Conservation (phyloP, 2,329 filamentous ascomycete genomes). For the Colletotrichum neosansevieriae region DNA sequence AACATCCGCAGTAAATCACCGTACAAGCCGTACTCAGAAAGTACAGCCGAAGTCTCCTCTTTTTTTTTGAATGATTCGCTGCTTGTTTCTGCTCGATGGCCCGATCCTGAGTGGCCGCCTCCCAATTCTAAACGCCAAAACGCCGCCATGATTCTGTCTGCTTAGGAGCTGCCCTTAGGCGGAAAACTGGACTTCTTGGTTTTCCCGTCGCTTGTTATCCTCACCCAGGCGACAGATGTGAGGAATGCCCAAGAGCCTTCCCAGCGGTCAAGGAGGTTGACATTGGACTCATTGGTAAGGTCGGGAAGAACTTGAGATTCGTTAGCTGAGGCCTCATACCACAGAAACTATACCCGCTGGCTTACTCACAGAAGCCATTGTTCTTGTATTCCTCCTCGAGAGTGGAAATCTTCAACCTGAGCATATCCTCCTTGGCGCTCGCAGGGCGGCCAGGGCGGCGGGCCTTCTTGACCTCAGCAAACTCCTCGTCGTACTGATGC, state of each 20-base stretch:
- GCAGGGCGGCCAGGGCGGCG: conserved; percentile 84
- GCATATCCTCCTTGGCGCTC: conserved; percentile 79
- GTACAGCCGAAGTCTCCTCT: conserved; percentile 8
- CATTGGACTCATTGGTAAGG: conserved; percentile 74
- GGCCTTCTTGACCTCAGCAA: conserved; percentile 72
- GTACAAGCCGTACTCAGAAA: conserved; percentile 18
- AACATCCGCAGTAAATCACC: conserved; percentile 8
- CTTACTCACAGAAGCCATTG: conserved; percentile 77
- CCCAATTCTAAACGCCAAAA: conserved; percentile 32
- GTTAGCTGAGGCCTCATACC: neutral
- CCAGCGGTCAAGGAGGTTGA: conserved; percentile 78
- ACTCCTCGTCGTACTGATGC: conserved; percentile 78
- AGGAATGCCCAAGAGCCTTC: conserved; percentile 87
- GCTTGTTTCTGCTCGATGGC: neutral
- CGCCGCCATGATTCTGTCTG: conserved; percentile 5
- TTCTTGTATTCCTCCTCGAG: conserved; percentile 85
- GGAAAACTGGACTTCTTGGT: conserved; percentile 82
- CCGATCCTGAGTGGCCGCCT: neutral
- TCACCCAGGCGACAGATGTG: conserved; percentile 80
- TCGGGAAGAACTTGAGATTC: conserved; percentile 70
- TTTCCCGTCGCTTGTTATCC: conserved; percentile 74
- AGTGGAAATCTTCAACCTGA: conserved; percentile 76
- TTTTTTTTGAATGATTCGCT: conserved; percentile 11
- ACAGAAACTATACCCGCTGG: neutral
- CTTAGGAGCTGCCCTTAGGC: conserved; percentile 59